phyloP scores from a whole-genome alignment of 179 eudicot species.

The Silene noctiflora region DNA sequence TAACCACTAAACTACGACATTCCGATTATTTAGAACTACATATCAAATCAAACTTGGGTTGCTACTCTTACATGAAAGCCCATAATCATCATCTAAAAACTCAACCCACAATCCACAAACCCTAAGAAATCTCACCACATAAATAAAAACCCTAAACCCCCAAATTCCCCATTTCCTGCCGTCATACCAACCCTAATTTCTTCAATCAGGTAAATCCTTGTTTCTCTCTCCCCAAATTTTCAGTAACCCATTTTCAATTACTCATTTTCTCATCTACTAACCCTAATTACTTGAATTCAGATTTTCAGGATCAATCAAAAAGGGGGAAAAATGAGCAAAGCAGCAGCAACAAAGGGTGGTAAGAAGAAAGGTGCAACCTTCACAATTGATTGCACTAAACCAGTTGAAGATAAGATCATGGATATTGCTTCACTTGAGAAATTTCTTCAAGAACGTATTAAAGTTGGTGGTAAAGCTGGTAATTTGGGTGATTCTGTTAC shows the following conservation, averaged over 20 bases:
- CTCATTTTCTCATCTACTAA: background rate
- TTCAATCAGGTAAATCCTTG: background rate
- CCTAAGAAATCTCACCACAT: background rate
- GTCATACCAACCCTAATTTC: background rate
- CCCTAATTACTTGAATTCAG: background rate
- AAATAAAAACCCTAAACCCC: background rate
- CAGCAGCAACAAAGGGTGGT: constrained; percentile 39
- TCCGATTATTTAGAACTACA: too few species aligned
- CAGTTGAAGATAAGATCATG: constrained; percentile 74
- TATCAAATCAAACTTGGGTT: too few species aligned
- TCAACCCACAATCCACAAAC: background rate
- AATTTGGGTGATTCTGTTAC: constrained; percentile 64
- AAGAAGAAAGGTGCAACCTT: constrained; percentile 60
- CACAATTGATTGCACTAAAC: constrained; percentile 62
- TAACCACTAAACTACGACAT: too few species aligned
- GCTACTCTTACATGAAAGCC: too few species aligned
- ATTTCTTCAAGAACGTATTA: constrained; percentile 74
- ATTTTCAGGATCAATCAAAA: background rate
- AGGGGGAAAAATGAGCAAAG: constrained; percentile 29
- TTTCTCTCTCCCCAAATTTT: background rate
- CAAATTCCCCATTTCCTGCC: background rate
- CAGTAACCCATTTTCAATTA: background rate
- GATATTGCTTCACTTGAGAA: constrained; percentile 70
- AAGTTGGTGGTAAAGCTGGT: constrained; percentile 79
- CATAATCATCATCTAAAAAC: too few species aligned